These are phyloP conservation scores for Hypocreales sp. DNA, from an alignment of 2,329 filamentous ascomycete genomes.

Conservation along the genomic window DNA sequence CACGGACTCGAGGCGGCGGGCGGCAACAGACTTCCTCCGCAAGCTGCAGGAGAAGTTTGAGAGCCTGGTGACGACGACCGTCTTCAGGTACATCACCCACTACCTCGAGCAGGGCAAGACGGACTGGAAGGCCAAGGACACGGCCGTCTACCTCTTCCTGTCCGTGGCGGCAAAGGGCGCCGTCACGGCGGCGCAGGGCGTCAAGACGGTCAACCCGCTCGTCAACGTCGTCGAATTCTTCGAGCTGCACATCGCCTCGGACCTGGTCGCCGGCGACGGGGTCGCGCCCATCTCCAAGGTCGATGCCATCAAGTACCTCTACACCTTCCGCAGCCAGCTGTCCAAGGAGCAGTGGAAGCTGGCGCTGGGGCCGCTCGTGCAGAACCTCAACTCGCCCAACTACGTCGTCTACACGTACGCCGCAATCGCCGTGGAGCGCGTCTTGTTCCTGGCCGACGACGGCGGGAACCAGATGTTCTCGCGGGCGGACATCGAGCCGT, in stretches of 20 bases:
- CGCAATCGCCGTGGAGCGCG: constrained; percentile 88
- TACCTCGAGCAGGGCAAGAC: constrained; percentile 67
- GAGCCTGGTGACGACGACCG: constrained; percentile 68
- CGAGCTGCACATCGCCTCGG: constrained; percentile 78
- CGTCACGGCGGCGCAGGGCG: constrained; percentile 75
- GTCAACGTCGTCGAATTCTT: constrained; percentile 93
- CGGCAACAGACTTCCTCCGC: constrained; percentile 86
- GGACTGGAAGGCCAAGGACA: constrained; percentile 97
- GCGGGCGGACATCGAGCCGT: constrained; percentile 60
- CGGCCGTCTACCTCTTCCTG: constrained; percentile 91
- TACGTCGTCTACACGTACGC: constrained; percentile 98
- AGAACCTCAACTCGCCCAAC: constrained; percentile 76
- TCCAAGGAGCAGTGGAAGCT: constrained; percentile 84
- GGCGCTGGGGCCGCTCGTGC: constrained; percentile 78
- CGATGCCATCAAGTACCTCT: constrained; percentile 94
- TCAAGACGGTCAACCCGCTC: constrained; percentile 75
- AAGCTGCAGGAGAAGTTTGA: constrained; percentile 85
- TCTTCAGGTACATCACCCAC: constrained; percentile 72
- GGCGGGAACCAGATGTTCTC: constrained; percentile 65
- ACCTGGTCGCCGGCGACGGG: constrained; percentile 55
- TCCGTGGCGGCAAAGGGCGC: constrained; percentile 86
- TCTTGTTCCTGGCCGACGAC: constrained; percentile 69
- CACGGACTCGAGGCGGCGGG: constrained; percentile 79
- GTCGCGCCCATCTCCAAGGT: constrained; percentile 84
- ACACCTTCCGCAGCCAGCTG: constrained; percentile 90